phyloP scores from a whole-genome alignment of 805 yeast species.

The Maudiozyma barnettii region DNA sequence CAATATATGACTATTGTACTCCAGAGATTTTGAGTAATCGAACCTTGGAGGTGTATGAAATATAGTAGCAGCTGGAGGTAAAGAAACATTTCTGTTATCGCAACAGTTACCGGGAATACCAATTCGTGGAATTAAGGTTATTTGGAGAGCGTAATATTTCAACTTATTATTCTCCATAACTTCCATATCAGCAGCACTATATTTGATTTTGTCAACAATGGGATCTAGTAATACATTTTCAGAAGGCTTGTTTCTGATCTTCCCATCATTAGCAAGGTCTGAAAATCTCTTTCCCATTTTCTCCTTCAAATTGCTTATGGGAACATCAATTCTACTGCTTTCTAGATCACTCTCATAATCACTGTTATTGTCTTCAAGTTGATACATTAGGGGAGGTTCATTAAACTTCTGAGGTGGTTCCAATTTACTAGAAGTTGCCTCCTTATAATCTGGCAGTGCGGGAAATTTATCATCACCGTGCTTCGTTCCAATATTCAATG shows the following conservation, averaged over 20 bases:
- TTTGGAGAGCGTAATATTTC: too few species aligned
- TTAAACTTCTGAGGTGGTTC: background rate
- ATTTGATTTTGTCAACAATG: too few species aligned
- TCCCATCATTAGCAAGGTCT: background rate
- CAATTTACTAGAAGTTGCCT: background rate
- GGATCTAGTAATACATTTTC: too few species aligned
- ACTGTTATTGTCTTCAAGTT: slow-evolving; percentile 3
- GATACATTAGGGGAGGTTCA: background rate
- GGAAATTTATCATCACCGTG: background rate
- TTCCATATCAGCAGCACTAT: too few species aligned
- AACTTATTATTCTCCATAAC: too few species aligned
- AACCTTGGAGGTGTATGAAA: background rate
- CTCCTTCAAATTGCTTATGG: background rate
- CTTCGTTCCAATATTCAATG: background rate
- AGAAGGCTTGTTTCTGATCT: too few species aligned
- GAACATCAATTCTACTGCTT: background rate
- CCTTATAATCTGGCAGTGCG: background rate
- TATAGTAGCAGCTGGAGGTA: background rate
- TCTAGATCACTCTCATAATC: slow-evolving; percentile 4
- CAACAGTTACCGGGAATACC: too few species aligned
- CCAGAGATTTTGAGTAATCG: background rate
- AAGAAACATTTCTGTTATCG: too few species aligned
- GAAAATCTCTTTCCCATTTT: background rate
- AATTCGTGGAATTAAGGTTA: too few species aligned
- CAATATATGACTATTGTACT: background rate